A percentile compares a stretch with the other conserved stretches of the same genome.
Conservation (phyloP, 2,329 filamentous ascomycete species). For the Ophiostoma australiae region DNA sequence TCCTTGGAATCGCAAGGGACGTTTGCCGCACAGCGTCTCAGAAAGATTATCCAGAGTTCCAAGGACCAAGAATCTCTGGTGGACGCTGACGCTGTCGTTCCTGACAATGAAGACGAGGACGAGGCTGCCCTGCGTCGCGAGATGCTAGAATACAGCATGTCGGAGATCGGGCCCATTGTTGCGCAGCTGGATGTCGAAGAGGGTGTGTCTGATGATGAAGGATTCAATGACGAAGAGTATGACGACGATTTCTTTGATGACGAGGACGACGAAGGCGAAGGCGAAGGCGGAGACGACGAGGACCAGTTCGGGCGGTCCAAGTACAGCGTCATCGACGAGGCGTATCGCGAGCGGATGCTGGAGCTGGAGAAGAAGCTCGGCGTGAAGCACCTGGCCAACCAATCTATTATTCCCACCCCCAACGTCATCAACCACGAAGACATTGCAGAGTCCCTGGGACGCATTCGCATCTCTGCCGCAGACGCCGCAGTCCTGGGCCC, state of each 20-base stretch:
- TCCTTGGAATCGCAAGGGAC: constrained; percentile 30
- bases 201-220: constrained; percentile 50
- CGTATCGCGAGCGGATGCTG: constrained; percentile 77
- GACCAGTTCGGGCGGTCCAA: constrained; percentile 73
- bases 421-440: constrained; percentile 16
- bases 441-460: constrained; percentile 51
- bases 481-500: constrained; percentile 13
- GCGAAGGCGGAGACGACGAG: constrained; percentile 62
- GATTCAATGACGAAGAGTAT: constrained; percentile 38
- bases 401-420: constrained; percentile 23
- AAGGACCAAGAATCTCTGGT: constrained; percentile 50
- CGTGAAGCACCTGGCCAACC: constrained; percentile 46
- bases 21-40: constrained; percentile 45
- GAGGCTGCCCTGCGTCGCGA: constrained; percentile 75
- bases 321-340: constrained; percentile 60
- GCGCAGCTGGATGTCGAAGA: constrained; percentile 85
- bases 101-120: constrained; percentile 70
- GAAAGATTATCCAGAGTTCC: constrained; percentile 54
- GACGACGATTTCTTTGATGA: constrained; percentile 37
- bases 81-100: constrained; percentile 52
- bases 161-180: constrained; percentile 85
- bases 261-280: constrained; percentile 49
- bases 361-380: constrained; percentile 73
- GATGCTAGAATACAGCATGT: constrained; percentile 86
- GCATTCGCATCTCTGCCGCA: constrained; percentile 45